These are phyloP conservation scores for Malassezia arunalokei DNA, from an alignment of 1,284 basidiomycete species.

Conservation along the genomic window DNA sequence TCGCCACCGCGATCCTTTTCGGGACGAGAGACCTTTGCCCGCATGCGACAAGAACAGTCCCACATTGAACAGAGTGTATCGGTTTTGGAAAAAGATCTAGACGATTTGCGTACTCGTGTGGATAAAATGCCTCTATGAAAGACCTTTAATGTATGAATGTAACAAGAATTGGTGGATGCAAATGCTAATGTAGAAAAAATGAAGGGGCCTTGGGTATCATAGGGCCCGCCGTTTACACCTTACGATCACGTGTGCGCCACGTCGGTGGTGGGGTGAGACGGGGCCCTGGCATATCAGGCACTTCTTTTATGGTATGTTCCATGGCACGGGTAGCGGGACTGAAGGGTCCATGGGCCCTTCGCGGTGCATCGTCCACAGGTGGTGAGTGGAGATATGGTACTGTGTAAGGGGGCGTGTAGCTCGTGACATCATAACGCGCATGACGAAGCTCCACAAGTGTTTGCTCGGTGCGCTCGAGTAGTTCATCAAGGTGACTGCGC, in stretches of 20 bases:
- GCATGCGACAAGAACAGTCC: conserved; percentile 4
- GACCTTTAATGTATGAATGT: neutral
- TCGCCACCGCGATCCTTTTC: neutral
- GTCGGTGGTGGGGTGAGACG: neutral
- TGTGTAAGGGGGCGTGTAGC: neutral
- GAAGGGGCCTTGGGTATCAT: neutral
- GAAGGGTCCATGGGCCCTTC: neutral
- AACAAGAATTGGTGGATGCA: neutral
- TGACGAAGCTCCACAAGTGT: conserved; percentile 20
- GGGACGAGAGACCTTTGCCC: neutral
- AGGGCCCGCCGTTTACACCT: neutral
- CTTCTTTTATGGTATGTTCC: neutral
- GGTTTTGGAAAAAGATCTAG: conserved; percentile 8
- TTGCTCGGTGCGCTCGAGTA: conserved; percentile 30
- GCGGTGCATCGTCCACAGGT: neutral
- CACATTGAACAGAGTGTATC: conserved; percentile 5
- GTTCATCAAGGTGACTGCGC: conserved; percentile 26
- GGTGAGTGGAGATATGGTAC: neutral
- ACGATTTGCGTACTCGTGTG: conserved; percentile 4
- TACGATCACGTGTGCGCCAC: neutral
- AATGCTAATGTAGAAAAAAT: neutral
- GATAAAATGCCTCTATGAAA: conserved; percentile 4
- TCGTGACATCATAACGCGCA: conserved; percentile 1
- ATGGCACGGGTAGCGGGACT: neutral
- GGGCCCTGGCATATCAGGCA: neutral